These are phyloP conservation scores for Verticillium isaacii DNA, from an alignment of 2,329 filamentous ascomycete species.

Conservation along the genomic window DNA sequence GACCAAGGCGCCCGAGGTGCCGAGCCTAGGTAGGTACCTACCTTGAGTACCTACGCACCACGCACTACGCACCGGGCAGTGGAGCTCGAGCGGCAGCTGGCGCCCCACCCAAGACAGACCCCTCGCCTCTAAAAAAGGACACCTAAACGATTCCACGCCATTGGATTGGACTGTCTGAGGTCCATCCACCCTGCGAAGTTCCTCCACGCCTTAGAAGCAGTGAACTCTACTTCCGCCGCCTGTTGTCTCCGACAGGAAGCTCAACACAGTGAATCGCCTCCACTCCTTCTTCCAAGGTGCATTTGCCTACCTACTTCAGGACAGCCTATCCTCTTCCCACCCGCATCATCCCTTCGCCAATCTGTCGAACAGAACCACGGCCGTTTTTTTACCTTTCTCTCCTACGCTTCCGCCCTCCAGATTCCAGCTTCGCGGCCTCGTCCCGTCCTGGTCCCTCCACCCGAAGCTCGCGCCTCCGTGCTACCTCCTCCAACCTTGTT, in stretches of 20 bases:
- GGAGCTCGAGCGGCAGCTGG: not conserved
- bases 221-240: not conserved
- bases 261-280: not conserved
- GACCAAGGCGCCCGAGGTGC: too few species aligned
- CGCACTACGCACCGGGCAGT: not conserved
- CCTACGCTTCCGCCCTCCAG: too few species aligned
- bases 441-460: not conserved
- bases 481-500: not conserved
- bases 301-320: not conserved
- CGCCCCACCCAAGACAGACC: not conserved
- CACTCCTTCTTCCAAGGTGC: not conserved
- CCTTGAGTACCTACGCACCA: not conserved
- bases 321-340: not conserved
- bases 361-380: not conserved
- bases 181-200: not conserved
- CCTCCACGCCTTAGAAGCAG: not conserved
- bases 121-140: not conserved
- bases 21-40: not conserved
- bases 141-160: not conserved
- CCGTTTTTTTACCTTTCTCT: not conserved
- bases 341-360: not conserved
- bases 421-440: not conserved
- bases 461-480: not conserved
- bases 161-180: not conserved
- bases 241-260: not conserved